Base-by-base conservation (phyloP, 192 early-diverging fungal genomes). In the Coemansia sp. region DNA sequence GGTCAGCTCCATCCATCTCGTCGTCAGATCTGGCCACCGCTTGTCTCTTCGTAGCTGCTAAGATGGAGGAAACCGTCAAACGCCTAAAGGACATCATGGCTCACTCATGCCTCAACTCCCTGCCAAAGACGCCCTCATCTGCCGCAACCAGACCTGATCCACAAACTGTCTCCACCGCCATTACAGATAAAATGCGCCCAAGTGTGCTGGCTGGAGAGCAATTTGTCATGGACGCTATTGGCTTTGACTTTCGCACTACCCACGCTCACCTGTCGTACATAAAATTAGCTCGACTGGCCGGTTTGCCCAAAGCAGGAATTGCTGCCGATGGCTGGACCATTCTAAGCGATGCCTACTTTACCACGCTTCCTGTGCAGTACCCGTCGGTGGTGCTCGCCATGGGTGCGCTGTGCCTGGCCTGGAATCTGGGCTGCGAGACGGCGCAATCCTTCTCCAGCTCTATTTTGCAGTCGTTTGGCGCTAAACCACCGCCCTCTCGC, bases 51-150 rank as follows among this genome's bases (percentile, higher is more conserved):
- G 86, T 92, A 1, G 87, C 88, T 3, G 86, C 83, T 36, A 94
- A 94, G 53, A 86, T 92, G 51, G 90, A 94, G 43, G 91, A 94
- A 41, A 92, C 90, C 0, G 83, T 86, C 38, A 94, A 94, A 51
- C 88, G 87, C 48, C 67, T 89, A 18, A 85, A 86, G 48, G 91
- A 94, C 51, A 86, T 94, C 5, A 75, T 89, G 35, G 73, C 88
- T 3, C 81, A 77, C 25, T 81, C 83, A 1, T 83, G 82, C 15
- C 30, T 57, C 29, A 11, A 65, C 15, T 58, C 54, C 4, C 41
- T 41, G 26, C 35, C 59, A 4, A 43, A 47, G 25, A 35, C 9
- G n/a, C n/a, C n/a, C n/a, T n/a, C n/a, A n/a, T 21, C 71, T 0
- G 34, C 13, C 2, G 52, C 17, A 15, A 21, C 60, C 29, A 23